Percentiles rank a stretch among this genome's conserved stretches.
Conservation (phyloP, 2,329 filamentous ascomycete species). For the Alternaria gaisen region DNA sequence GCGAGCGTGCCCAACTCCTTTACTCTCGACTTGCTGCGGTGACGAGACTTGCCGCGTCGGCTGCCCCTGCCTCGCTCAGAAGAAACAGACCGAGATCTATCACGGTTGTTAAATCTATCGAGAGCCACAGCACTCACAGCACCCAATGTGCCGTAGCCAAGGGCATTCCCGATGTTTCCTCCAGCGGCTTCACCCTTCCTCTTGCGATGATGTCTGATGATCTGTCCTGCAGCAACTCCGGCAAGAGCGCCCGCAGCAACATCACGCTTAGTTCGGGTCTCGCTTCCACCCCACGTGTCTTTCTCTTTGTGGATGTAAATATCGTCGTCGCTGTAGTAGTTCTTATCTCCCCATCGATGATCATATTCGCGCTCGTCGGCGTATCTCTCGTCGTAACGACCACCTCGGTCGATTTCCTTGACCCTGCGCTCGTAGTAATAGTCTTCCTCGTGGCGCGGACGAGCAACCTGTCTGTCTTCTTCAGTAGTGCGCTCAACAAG, state of each 20-base stretch:
- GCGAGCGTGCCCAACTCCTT: constrained; percentile 67
- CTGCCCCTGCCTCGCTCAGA: constrained; percentile 38
- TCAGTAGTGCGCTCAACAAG: constrained; percentile 67
- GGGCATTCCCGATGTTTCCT: constrained; percentile 60
- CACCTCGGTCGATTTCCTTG: constrained; percentile 62
- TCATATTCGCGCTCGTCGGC: constrained; percentile 42
- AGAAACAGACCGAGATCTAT: constrained; percentile 55
- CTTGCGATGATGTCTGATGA: constrained; percentile 67
- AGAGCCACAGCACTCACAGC: constrained; percentile 69
- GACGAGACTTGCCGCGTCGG: constrained; percentile 40
- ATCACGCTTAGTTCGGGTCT: constrained; percentile 64
- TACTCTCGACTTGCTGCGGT: constrained; percentile 52
- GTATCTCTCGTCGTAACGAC: constrained; percentile 50
- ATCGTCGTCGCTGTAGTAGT: constrained; percentile 68
- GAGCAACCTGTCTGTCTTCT: constrained; percentile 59
- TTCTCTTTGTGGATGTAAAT: constrained; percentile 67
- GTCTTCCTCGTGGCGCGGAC: constrained; percentile 62
- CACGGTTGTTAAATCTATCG: constrained; percentile 59
- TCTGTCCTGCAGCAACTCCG: constrained; percentile 67
- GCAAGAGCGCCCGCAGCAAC: constrained; percentile 70
- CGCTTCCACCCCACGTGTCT: constrained; percentile 52
- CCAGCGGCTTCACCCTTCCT: constrained; percentile 64
- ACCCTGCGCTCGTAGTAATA: constrained; percentile 69
- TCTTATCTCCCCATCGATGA: constrained; percentile 52
- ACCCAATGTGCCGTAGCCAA: constrained; percentile 69